These are phyloP conservation scores for Pichia ethanolica DNA, from an alignment of 805 yeast species.

Conservation along the genomic window DNA sequence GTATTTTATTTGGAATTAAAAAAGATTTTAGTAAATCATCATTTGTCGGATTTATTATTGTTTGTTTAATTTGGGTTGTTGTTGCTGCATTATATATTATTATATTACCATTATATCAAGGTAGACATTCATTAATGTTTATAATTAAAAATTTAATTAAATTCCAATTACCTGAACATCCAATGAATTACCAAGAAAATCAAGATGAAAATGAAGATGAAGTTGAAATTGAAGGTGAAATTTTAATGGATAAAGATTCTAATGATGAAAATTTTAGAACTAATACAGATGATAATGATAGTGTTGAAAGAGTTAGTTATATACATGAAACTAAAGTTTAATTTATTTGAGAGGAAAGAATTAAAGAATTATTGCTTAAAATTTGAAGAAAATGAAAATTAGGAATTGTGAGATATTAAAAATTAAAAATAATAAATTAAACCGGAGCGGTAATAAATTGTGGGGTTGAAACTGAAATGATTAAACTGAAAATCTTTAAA, in stretches of 20 bases:
- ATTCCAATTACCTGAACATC: constrained; percentile 8
- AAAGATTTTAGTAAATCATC: constrained; percentile 29
- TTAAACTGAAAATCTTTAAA: no score
- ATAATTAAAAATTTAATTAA: constrained; percentile 2
- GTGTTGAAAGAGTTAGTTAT: neutral
- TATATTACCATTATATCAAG: constrained; percentile 32
- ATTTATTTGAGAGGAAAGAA: no score
- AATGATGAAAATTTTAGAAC: neutral
- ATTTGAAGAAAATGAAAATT: no score
- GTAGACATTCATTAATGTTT: constrained; percentile 17
- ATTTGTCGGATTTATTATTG: constrained; percentile 31
- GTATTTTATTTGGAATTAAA: constrained; percentile 28
- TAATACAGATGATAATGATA: neutral
- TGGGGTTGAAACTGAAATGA: no score
- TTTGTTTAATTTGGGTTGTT: constrained; percentile 33
- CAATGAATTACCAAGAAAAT: neutral
- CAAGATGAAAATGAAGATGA: neutral
- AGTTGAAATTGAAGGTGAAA: neutral
- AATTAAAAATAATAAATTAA: no score
- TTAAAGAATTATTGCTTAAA: no score
- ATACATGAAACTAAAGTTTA: neutral
- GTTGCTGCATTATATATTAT: constrained; percentile 31
- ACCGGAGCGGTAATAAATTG: no score
- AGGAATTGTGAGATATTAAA: no score
- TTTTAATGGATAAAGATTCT: neutral